Base-by-base conservation (phyloP, 805 yeast species). In the Hanseniaspora pseudoguilliermondii region DNA sequence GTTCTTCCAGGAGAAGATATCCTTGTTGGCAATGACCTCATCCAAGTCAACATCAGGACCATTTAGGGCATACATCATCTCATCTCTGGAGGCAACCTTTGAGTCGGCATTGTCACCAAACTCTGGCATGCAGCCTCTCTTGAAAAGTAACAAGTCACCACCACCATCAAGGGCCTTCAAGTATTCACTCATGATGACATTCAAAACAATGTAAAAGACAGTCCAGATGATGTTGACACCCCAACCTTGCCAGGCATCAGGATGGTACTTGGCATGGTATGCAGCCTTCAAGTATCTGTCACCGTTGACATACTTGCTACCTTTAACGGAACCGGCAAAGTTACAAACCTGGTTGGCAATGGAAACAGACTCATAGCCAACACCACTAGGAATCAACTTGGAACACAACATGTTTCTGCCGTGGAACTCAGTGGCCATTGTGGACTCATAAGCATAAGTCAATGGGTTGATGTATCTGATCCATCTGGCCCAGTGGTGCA, bases 1-100 rank as follows among this genome's bases (percentile, higher is more conserved):
- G 64, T 83, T 77, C 65, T 76, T 76, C 91, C 91, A 84, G 60
- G 81, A 83, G 73, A 82, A 83, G 39, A 82, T 79, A 62, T 77
- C 80, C 47, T 73, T 70, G 58, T 69, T 71, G 5, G 68, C 68
- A 58, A 66, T 66, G 46, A 66, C 66, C 32, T 64, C 63, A 32
- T 64, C 58, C 53, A 67, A 61, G 60, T 65, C 69, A 47, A 64
- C 69, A 61, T 58, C 62, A 13, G 66, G 64, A 59, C 68, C 69
- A 38, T 67, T 66, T 54, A 65, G 55, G 16, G 69, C 67, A 41
- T 60, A 64, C 72, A 69, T 69, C 73, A 69, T 70, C 60, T 70
- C 73, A 29, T 67, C 69, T 62, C 72, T 68, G 7, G 65, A 49
- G 25, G 73, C 73, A 54, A 70, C 69, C 60, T 60, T 69, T 16